phyloP scores from a whole-genome alignment of 2,329 filamentous ascomycete species.

The Fusarium acutatum region DNA sequence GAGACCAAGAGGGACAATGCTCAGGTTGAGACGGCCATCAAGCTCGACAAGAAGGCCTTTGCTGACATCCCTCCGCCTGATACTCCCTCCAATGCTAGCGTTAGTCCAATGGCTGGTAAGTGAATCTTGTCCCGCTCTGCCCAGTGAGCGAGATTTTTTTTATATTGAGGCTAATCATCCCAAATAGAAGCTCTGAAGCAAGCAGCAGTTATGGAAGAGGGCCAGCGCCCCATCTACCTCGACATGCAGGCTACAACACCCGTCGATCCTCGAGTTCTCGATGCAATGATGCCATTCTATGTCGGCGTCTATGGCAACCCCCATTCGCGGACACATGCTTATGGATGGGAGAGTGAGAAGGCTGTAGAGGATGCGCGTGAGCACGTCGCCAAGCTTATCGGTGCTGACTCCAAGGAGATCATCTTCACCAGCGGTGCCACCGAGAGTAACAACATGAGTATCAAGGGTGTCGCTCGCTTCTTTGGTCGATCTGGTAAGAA shows the following conservation, averaged over 20 bases:
- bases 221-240: constrained; percentile 92
- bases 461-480: constrained; percentile 97
- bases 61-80: constrained; percentile 58
- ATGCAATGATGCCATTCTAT: constrained; percentile 95
- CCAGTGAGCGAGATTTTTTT: not conserved
- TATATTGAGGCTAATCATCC: constrained; percentile 22
- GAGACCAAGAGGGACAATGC: constrained; percentile 82
- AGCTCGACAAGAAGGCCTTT: constrained; percentile 86
- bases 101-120: constrained; percentile 77
- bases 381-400: constrained; percentile 86
- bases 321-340: constrained; percentile 95
- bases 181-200: constrained; percentile 80
- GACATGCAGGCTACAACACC: constrained; percentile 99
- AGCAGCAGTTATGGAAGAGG: constrained; percentile 91
- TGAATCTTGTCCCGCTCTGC: not conserved
- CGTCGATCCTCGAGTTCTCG: constrained; percentile 90
- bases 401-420: constrained; percentile 96
- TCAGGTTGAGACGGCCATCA: constrained; percentile 87
- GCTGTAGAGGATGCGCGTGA: constrained; percentile 87
- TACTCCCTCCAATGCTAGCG: constrained; percentile 59
- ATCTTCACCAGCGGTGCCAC: constrained; percentile 98
- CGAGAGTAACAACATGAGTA: constrained; percentile 99
- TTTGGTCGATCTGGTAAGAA: constrained; percentile 94
- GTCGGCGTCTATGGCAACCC: constrained; percentile 96
- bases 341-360: constrained; percentile 98